Evolutionary conservation across 2,329 filamentous ascomycete genomes (phyloP).

Genomic region (Cordyceps fumosorosea): DNA sequence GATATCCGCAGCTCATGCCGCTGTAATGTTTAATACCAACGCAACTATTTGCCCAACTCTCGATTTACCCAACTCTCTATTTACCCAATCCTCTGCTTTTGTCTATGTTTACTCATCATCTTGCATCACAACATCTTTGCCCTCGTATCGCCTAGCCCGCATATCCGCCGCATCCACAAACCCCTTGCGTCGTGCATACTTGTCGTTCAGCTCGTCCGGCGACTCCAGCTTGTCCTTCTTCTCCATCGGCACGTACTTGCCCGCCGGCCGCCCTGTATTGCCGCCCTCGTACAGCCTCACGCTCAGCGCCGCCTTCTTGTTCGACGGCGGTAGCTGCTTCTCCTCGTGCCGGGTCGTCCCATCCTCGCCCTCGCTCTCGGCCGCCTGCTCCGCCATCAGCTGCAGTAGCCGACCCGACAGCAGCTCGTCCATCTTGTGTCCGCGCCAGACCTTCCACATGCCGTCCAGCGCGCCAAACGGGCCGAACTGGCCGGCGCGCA

Average conservation of each 20-base stretch:
- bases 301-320: constrained; percentile 22
- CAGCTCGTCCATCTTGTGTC: constrained; percentile 83
- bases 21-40: background rate
- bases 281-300: constrained; percentile 48
- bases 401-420: constrained; percentile 69
- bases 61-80: background rate
- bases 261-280: constrained; percentile 41
- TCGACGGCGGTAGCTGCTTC: background rate
- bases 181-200: constrained; percentile 56
- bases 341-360: background rate
- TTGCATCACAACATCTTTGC: constrained; percentile 24
- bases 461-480: constrained; percentile 61
- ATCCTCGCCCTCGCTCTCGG: background rate
- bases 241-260: constrained; percentile 50
- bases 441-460: constrained; percentile 78
- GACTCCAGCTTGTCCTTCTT: constrained; percentile 42
- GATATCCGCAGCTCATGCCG: background rate
- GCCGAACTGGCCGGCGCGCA: constrained; percentile 51
- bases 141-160: constrained; percentile 27
- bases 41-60: background rate
- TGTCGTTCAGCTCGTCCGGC: constrained; percentile 52
- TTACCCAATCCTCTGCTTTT: background rate
- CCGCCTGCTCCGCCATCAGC: constrained; percentile 38
- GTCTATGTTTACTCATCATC: constrained; percentile 18
- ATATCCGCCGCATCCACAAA: constrained; percentile 47